A percentile compares a stretch with the other conserved stretches of the same genome.
Conservation (phyloP, 371 early-diverging fungal genomes). For the Actinomucor elegans region DNA sequence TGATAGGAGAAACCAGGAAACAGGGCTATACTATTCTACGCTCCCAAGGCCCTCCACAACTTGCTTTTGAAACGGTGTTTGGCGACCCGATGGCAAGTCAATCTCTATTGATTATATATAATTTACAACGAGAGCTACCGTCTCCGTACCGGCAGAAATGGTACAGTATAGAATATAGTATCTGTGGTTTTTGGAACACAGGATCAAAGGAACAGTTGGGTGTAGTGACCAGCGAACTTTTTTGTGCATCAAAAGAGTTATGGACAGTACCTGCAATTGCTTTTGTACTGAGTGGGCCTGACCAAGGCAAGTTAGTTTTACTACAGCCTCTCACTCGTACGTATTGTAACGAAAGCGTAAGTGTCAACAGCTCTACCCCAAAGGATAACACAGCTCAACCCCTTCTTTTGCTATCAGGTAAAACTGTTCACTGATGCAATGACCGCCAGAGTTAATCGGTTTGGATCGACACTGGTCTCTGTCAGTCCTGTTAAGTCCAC, state of each 20-base stretch:
- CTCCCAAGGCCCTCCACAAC: conserved; percentile 6
- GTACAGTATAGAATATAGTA: no score
- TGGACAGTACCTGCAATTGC: background rate
- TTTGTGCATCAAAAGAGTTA: background rate
- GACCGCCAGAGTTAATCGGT: background rate
- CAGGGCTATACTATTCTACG: conserved; percentile 7
- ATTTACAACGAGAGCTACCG: conserved; percentile 4
- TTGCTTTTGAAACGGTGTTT: conserved; percentile 20
- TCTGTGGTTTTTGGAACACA: conserved; percentile 25
- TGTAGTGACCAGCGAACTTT: background rate
- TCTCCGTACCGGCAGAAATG: no score
- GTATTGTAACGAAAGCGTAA: no score
- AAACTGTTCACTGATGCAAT: background rate
- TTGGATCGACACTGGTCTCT: conserved; percentile 2
- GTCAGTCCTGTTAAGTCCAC: conserved; percentile 2
- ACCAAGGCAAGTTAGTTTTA: conserved; percentile 3
- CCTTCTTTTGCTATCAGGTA: no score
- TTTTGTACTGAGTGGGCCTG: conserved; percentile 9
- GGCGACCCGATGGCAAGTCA: conserved; percentile 8
- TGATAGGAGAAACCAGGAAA: conserved; percentile 13
- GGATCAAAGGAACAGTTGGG: background rate
- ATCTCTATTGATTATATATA: conserved; percentile 2
- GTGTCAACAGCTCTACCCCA: background rate
- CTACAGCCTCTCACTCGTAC: no score
- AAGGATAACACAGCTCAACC: no score